Base-by-base conservation (phyloP, 1,284 basidiomycete genomes). In the Microbotryomycetes sp. region DNA sequence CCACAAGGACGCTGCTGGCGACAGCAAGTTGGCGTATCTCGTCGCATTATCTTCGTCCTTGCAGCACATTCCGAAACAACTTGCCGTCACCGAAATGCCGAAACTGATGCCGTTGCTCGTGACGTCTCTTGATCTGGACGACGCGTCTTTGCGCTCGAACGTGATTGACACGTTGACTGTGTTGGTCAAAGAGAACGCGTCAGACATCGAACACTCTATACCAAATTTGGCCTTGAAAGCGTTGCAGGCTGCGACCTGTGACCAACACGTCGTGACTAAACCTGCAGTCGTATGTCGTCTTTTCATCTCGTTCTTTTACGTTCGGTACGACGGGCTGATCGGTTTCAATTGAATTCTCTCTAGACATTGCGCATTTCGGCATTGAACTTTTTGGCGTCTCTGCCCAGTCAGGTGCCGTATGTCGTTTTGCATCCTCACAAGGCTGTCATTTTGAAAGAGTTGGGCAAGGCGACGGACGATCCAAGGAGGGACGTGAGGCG, bases 51-150 rank as follows among this genome's bases (percentile, higher is more conserved):
- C 89, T 0, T 85, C 86, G 7, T 78, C 97, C 7, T 83, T 97
- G 59, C 86, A 85, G 54, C 82, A 86, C 6, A 81, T 91, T 16
- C 91, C 93, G 0, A 86, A 86, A 62, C 80, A 85, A 1, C 77
- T 87, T 4, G 91, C 89, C 70, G 76, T 80, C 3, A 73, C 77
- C 31, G 82, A 89, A 66, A 80, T 94, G 73, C 74, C 84, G 5
- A 81, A 80, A 58, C 81, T 97, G 16, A 83, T 97, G 67, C 92
- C 94, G 0, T 79, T 97, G 18, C 81, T 99, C 1, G 79, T 98
- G 51, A 88, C 88, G 23, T 87, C 89, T 2, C 81, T 98, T 6
- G 82, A 87, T 45, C 77, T 96, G 1, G 82, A 85, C 1, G 86
- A 91, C 73, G 75, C 82, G 4, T 80, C 82, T 24, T 84, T 93